Base-by-base conservation (phyloP, 441 rosid genomes). In the Pelargonium myrrhifolium region DNA sequence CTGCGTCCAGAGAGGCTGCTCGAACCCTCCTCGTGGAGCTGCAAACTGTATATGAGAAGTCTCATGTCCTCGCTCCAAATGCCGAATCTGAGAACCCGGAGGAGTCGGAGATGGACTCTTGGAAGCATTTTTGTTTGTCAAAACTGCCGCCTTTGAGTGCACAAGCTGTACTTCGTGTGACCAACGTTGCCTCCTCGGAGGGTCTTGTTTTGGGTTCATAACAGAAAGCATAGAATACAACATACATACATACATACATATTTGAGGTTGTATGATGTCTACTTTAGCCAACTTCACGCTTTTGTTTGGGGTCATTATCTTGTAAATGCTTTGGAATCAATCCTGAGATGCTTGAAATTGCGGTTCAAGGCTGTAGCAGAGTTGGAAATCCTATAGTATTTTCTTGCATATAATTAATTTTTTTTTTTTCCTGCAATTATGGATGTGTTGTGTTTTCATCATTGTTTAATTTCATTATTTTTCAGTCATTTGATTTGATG, bases 1-100 rank as follows among this genome's bases (percentile, higher is more conserved):
- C 96, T 20, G 97, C 85, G 75, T 89, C 98, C 15, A 85, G 97
- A 64, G 98, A 93, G 76, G 98, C 98, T 78, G 98, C 98, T 68
- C 81, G 98, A 42, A 68, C 88, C 12, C 93, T 88, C 75, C 89
- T 92, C 9, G 72, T 87, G 73, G 95, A 89, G 76, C 84, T 92
- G 77, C 93, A 92, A 79, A 77, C 79, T 47, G 92, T 81, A 8
- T 86, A 84, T 31, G 86, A 84, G 77, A 86, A 86, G 72, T 84
- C 83, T 21, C 73, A 71, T 9, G 73, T 71, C 24, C 71, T 77
- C 43, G 65, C 77, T 11, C 75, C 84, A 18, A 72, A 71, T 45
- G 72, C 81, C 59, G 66, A 78, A 28, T 67, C 79, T 9, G 84
- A 86, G 37, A 68, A 83, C 60, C 81, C 80, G 3, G 14, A 51